Percentiles rank a stretch among this genome's conserved stretches.
phyloP scores from a whole-genome alignment of 169 alveolate species.

The Plasmodium vivax region DNA sequence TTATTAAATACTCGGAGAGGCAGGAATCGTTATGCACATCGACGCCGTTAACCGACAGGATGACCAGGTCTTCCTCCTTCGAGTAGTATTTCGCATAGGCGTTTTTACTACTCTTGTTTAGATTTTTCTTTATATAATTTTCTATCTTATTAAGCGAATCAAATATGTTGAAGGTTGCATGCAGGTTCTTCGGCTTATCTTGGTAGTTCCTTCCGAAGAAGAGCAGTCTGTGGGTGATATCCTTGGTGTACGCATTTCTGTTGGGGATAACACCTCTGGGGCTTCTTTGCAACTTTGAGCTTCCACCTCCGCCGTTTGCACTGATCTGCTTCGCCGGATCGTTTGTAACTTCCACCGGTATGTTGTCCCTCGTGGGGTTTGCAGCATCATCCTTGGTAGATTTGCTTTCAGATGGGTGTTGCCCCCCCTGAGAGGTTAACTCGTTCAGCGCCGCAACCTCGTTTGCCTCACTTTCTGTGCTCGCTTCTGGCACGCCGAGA shows the following conservation, averaged over 20 bases:
- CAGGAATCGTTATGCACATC: constrained; percentile 71
- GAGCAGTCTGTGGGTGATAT: not conserved
- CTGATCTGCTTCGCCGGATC: not conserved
- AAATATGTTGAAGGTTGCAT: constrained; percentile 60
- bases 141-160: constrained; percentile 54
- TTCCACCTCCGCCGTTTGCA: not conserved
- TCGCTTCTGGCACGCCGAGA: not conserved
- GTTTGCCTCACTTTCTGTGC: not conserved
- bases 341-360: not conserved
- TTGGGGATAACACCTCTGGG: not conserved
- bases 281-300: not conserved
- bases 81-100: constrained; percentile 21
- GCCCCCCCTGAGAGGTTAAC: not conserved
- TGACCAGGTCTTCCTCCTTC: constrained; percentile 37
- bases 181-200: constrained; percentile 35
- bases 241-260: constrained; percentile 6
- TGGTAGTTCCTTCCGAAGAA: not conserved
- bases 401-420: not conserved
- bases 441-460: not conserved
- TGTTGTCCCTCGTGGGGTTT: not conserved
- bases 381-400: not conserved
- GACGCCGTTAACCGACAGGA: constrained; percentile 61
- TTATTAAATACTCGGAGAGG: constrained; percentile 52
- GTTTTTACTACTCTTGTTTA: constrained; percentile 24
- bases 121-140: constrained; percentile 33